Evolutionary conservation across 2,329 filamentous ascomycete species (phyloP).

Genomic region (Penicillium sp.): DNA sequence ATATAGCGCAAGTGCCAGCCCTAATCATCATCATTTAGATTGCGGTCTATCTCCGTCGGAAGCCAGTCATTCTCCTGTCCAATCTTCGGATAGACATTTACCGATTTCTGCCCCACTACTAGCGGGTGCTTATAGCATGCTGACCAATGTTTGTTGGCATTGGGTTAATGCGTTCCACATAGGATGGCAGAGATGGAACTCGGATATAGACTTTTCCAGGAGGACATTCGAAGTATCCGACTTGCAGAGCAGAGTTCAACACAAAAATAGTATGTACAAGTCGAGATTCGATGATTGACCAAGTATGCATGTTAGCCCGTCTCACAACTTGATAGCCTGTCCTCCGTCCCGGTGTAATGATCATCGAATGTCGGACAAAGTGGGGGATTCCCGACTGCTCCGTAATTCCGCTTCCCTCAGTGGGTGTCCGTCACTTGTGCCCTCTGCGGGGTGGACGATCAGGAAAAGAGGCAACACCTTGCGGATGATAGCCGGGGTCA

Average conservation of each 20-base stretch:
- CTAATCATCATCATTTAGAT: neutral
- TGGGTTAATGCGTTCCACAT: constrained; percentile 10
- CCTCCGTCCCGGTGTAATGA: neutral
- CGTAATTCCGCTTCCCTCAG: constrained; percentile 22
- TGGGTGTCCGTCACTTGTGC: constrained; percentile 2
- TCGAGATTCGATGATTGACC: neutral
- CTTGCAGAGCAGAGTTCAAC: no score
- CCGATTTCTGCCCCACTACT: constrained; percentile 11
- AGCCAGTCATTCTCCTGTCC: neutral
- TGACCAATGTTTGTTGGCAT: constrained; percentile 17
- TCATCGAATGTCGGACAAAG: neutral
- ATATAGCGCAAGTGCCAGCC: neutral
- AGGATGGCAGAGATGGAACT: neutral
- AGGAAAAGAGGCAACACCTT: neutral
- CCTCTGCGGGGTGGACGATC: constrained; percentile 15
- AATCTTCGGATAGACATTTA: constrained; percentile 19
- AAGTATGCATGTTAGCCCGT: no score
- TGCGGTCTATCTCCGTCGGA: neutral
- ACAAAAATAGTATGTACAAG: neutral
- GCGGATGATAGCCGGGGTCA: neutral
- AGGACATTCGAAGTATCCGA: no score
- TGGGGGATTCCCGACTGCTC: constrained; percentile 8
- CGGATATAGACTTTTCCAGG: constrained; percentile 26
- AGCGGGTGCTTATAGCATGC: constrained; percentile 21
- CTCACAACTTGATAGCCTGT: no score